Evolutionary conservation across 176 grass and related monocot species (phyloP), one percentile per base, ranked within the genome.

Genomic region (Carex littledalei): DNA sequence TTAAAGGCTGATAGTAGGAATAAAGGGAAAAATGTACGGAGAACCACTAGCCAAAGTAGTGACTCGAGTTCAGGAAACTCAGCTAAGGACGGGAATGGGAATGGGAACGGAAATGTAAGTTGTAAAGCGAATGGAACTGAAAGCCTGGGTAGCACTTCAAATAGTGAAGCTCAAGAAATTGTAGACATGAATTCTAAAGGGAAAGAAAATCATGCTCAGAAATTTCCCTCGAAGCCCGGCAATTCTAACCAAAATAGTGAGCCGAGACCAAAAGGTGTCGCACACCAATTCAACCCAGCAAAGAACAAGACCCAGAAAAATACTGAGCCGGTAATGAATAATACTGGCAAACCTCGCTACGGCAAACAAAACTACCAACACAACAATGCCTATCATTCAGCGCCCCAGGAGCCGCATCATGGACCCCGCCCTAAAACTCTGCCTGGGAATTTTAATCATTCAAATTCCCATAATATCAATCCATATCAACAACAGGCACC

Each of bases 11-110:
- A 93, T 83, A 94, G 84, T 70, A 87, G 84, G 58, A 13, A 49
- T 69, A 93, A 93, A 89, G 67, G 16, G 75, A 93, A 64, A 85
- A 91, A 89, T 67, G 31, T 88, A 86, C 22, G 63, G 77, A 98
- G 78, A 24, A 72, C 67, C 45, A 52, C 76, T 79, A 84, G 67
- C 56, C 84, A 90, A 57, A 21, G 74, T 55, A 78, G 50, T 57
- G 50, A 78, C 6, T 78, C 50, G 14, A 78, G 74, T 26, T 56
- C 24, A 17, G 74, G 24, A 56, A 78, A 53, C 50, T 78, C 74
- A 63, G 72, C 3, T 62, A 81, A 32, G 11, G 29, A 59, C 53
- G 49, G 9, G 84, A 90, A 86, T 21, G 91, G 94, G 84, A 87
- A 69, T 84, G 74, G n/a, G 63, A 87, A 58, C 86, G 85, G 79